Conservation (phyloP, 2,329 filamentous ascomycete species). For the Coniosporium tulheliwenetii region DNA sequence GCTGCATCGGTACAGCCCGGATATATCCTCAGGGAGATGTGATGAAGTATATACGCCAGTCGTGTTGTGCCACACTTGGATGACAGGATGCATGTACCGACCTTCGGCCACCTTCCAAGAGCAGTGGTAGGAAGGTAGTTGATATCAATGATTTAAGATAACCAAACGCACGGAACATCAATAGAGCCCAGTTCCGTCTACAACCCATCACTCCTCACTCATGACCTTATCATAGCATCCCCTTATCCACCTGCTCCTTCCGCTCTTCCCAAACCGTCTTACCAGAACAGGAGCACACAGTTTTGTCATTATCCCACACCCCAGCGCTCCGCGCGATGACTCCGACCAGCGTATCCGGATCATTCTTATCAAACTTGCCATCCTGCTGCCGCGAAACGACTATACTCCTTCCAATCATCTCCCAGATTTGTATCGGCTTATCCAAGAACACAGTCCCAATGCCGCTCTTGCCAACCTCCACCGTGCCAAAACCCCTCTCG, state of each 20-base stretch:
- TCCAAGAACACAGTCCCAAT: slow-evolving; percentile 70
- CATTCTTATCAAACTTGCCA: slow-evolving; percentile 49
- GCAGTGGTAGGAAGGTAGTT: too few species aligned
- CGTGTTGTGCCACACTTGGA: too few species aligned
- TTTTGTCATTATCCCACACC: slow-evolving; percentile 99
- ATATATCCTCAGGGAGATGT: too few species aligned
- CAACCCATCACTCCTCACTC: too few species aligned
- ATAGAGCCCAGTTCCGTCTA: neutral
- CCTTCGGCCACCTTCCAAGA: too few species aligned
- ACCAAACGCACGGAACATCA: neutral
- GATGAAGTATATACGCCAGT: too few species aligned
- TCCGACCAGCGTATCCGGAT: slow-evolving; percentile 74
- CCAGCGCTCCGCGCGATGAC: slow-evolving; percentile 91
- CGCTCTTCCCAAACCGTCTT: slow-evolving; percentile 98
- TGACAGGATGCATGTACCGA: too few species aligned
- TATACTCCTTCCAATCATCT: slow-evolving; percentile 87
- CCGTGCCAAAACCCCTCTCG: slow-evolving; percentile 55
- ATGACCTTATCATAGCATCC: slow-evolving; percentile 82
- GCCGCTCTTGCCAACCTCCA: slow-evolving; percentile 62
- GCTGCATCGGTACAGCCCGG: too few species aligned
- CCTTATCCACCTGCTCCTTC: slow-evolving; percentile 72
- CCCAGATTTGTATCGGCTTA: slow-evolving; percentile 76
- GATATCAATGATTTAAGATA: too few species aligned
- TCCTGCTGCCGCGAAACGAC: slow-evolving; percentile 60
- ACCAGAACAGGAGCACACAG: slow-evolving; percentile 90